Base-by-base conservation (phyloP, 257 asterid genomes). In the Verbena officinalis region DNA sequence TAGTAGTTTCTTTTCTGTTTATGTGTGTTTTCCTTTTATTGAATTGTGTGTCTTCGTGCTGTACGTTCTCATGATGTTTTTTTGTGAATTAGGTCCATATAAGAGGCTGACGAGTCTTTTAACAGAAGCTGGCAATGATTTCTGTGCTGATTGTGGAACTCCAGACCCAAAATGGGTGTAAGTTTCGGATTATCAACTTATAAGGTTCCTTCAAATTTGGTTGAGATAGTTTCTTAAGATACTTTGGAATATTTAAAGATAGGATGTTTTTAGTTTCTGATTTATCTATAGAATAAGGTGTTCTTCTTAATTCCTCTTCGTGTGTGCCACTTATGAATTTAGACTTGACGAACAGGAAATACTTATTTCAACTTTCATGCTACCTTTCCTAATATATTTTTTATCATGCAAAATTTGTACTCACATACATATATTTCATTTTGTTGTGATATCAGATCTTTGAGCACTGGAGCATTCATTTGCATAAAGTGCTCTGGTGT, bases 131-230 rank as follows among this genome's bases (percentile, higher is more conserved):
- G 93, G 95, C 21, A 92, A 92, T 65, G 72, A 67, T 68, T 54
- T 76, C 12, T 92, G 98, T 78, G 96, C 98, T 36, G 98, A 92
- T 68, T 92, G 98, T 75, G 98, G 95, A 65, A 63, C 96, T 58
- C 88, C 85, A 64, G 89, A 92, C 80, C 98, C 98, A 22, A 89
- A 87, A 80, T 92, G 98, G 98, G 95, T 89, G 98, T 92, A 87
- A 85, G 95, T 77, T 57, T 74, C 48, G 1, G 11, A 27, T 56
- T 36, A 15, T 64, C 14, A 16, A 27, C 54, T 57, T 39, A 16
- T 10, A 44, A 9, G 11, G 22, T 71, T 44, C 46, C 6, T 55
- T 30, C 15, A 58, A 33, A 30, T 14, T 34, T 11, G 15, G 27
- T 39, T 12, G 16, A 33, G 38, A 21, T 8, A 4, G 50, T 36